These are phyloP conservation scores for Scedosporium dehoogii DNA, from an alignment of 2,329 filamentous ascomycete genomes.

Conservation along the genomic window DNA sequence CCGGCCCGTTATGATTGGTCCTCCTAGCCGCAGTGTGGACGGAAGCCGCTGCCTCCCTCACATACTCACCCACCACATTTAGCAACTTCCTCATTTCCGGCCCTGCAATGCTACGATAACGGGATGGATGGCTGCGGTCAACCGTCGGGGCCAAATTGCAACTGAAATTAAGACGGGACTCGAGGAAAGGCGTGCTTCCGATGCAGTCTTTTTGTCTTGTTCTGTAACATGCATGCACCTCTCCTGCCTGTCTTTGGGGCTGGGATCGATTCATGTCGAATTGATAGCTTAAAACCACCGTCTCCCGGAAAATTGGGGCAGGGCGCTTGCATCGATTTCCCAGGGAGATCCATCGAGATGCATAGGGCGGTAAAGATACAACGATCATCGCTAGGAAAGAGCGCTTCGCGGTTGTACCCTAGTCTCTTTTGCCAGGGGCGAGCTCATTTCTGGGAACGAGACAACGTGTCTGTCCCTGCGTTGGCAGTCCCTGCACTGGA, in stretches of 20 bases:
- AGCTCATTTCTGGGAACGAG: not conserved
- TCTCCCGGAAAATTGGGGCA: not conserved
- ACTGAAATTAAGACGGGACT: not conserved
- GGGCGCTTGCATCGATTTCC: not conserved
- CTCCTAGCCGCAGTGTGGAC: not conserved
- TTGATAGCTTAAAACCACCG: not conserved
- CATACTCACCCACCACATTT: not conserved
- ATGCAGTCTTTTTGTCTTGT: not conserved
- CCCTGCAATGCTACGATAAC: not conserved
- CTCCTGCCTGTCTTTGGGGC: not conserved
- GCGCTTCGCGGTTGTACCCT: not conserved
- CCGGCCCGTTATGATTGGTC: not conserved
- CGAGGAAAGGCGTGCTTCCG: not conserved
- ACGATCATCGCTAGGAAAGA: not conserved
- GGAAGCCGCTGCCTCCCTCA: not conserved
- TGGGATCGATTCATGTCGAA: not conserved
- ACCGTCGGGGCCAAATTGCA: not conserved
- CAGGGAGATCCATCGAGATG: not conserved
- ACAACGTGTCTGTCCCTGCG: too few relatives aligned
- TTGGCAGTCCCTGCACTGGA: too few relatives aligned
- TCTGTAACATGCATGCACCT: not conserved
- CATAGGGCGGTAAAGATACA: not conserved
- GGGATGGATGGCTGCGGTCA: not conserved
- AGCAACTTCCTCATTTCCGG: not conserved
- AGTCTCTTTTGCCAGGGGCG: too few relatives aligned